Evolutionary conservation across 805 yeast species (phyloP).

Genomic region (Pachysolen tannophilus): DNA sequence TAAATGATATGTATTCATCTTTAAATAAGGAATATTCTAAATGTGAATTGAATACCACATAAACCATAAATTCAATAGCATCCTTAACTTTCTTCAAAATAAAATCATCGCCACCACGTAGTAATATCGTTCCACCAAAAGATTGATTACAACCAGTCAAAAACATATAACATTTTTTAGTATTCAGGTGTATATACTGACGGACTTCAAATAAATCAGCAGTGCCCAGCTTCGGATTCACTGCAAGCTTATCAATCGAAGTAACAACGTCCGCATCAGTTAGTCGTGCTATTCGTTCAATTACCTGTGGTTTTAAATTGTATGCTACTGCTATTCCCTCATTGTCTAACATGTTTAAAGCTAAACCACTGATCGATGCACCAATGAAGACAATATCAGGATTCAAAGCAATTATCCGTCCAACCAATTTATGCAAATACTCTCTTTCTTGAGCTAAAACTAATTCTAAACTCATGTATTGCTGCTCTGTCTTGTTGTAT

Average conservation of each 20-base stretch:
- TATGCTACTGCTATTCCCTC: constrained; percentile 77
- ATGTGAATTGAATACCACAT: constrained; percentile 68
- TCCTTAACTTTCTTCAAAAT: constrained; percentile 61
- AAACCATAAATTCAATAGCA: constrained; percentile 72
- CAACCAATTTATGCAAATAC: constrained; percentile 72
- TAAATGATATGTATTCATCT: constrained; percentile 54
- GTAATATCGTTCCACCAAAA: constrained; percentile 75
- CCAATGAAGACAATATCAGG: constrained; percentile 79
- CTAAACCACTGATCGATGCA: constrained; percentile 75
- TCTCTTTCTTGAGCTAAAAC: constrained; percentile 84
- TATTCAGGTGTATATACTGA: constrained; percentile 47
- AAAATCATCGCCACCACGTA: constrained; percentile 72
- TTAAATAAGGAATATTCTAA: constrained; percentile 71
- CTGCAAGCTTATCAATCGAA: constrained; percentile 78
- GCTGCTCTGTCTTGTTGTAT: constrained; percentile 68
- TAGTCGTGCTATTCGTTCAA: constrained; percentile 68
- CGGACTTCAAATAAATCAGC: constrained; percentile 69
- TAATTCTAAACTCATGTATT: constrained; percentile 74
- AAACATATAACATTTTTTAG: constrained; percentile 65
- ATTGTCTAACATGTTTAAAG: constrained; percentile 60
- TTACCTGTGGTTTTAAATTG: constrained; percentile 72
- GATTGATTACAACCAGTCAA: constrained; percentile 68
- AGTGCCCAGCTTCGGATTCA: constrained; percentile 62
- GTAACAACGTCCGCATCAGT: constrained; percentile 81
- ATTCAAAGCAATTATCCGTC: constrained; percentile 62